phyloP scores from a whole-genome alignment of 2,329 filamentous ascomycete species.

The Grosmannia serpens region DNA sequence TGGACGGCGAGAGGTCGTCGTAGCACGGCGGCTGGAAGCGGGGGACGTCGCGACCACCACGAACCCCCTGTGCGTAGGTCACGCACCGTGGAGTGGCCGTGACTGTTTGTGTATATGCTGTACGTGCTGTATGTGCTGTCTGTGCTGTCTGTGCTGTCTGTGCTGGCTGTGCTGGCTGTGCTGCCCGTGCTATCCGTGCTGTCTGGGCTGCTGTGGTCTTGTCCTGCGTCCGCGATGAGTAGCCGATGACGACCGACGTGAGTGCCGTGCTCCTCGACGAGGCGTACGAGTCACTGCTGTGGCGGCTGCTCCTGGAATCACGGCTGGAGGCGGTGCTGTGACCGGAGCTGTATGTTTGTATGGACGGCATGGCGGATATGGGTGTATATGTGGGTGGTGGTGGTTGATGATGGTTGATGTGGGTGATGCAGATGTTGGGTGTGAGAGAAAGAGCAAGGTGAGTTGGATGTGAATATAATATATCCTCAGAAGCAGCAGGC shows the following conservation, averaged over 20 bases:
- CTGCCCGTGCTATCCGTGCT: not conserved
- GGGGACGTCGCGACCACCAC: not conserved
- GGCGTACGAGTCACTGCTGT: constrained; percentile 30
- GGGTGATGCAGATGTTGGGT: not conserved
- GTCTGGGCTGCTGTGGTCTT: not conserved
- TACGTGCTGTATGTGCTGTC: not conserved
- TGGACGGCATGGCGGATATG: constrained; percentile 17
- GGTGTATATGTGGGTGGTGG: too few relatives aligned
- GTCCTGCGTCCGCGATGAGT: constrained; percentile 25
- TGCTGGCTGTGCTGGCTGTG: not conserved
- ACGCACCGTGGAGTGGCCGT: not conserved
- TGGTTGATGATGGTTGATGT: not conserved
- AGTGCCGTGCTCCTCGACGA: constrained; percentile 34
- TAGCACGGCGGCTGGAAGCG: constrained; percentile 3
- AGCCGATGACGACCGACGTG: constrained; percentile 28
- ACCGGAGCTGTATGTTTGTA: constrained; percentile 22
- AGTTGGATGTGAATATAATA: too few relatives aligned
- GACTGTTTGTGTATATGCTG: not conserved
- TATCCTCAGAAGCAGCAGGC: too few relatives aligned
- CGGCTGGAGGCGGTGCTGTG: constrained; percentile 11
- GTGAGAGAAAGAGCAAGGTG: not conserved
- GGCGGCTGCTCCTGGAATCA: constrained; percentile 22
- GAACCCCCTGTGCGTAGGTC: not conserved
- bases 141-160: not conserved
- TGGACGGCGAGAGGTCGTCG: constrained; percentile 28